phyloP scores from a whole-genome alignment of 1,284 basidiomycete genomes.

The Fomitopsis palustris region DNA sequence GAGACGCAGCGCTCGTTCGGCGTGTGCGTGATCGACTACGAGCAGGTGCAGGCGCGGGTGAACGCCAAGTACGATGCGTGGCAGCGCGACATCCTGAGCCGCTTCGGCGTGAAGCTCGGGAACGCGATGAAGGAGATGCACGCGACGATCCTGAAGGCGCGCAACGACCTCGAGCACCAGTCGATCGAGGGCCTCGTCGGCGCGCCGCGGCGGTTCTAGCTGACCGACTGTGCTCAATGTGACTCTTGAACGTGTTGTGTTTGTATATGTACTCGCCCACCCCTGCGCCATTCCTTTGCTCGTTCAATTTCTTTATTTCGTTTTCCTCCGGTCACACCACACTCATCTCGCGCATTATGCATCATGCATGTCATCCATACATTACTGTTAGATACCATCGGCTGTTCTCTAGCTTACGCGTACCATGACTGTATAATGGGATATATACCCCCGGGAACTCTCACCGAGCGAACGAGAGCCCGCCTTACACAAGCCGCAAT shows the following conservation, averaged over 20 bases:
- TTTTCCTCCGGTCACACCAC: background rate
- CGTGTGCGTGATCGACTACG: constrained; percentile 94
- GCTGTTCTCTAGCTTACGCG: background rate
- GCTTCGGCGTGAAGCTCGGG: constrained; percentile 91
- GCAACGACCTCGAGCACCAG: constrained; percentile 91
- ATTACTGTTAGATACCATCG: constrained; percentile 3
- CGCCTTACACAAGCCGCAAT: background rate
- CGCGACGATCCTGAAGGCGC: constrained; percentile 85
- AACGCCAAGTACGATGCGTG: constrained; percentile 98
- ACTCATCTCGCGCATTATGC: background rate
- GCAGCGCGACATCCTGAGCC: constrained; percentile 91
- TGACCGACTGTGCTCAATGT: background rate
- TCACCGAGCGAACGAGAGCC: too few species aligned
- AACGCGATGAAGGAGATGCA: constrained; percentile 97
- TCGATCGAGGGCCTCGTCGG: constrained; percentile 68
- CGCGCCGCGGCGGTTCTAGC: constrained; percentile 30
- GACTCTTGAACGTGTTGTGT: background rate
- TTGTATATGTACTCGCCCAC: background rate
- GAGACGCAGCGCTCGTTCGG: constrained; percentile 92
- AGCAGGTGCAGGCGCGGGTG: constrained; percentile 95
- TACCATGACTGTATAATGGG: constrained; percentile 1
- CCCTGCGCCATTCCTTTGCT: background rate
- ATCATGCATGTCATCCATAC: constrained; percentile 3
- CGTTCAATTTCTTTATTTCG: background rate
- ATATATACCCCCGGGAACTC: background rate